Percentiles rank a stretch among this genome's conserved stretches.
These are phyloP conservation scores for Pichia thaimueangensis DNA, from an alignment of 805 yeast genomes.

Conservation along the genomic window DNA sequence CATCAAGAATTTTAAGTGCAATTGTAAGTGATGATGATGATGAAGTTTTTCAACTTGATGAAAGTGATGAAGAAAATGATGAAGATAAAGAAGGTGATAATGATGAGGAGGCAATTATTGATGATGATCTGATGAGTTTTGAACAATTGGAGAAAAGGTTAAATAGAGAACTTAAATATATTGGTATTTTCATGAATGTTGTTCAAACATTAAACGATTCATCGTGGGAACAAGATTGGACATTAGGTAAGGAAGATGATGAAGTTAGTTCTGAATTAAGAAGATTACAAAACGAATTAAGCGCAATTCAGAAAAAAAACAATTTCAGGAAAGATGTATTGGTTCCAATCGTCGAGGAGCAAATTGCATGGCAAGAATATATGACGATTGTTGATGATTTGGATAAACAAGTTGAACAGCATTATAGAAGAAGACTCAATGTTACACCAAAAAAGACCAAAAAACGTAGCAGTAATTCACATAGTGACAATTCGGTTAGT, in stretches of 20 bases:
- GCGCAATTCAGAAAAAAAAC: conserved; percentile 55
- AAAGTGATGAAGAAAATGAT: neutral
- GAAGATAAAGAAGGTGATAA: conserved; percentile 18
- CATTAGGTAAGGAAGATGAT: conserved; percentile 80
- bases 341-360: conserved; percentile 73
- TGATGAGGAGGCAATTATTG: conserved; percentile 35
- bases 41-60: conserved; percentile 3
- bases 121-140: conserved; percentile 49
- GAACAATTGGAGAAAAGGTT: conserved; percentile 79
- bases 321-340: conserved; percentile 58
- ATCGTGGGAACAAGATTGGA: conserved; percentile 58
- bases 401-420: conserved; percentile 95
- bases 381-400: conserved; percentile 83
- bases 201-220: conserved; percentile 33
- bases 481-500: conserved; percentile 11
- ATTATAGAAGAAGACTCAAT: conserved; percentile 75
- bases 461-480: conserved; percentile 40
- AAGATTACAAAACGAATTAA: conserved; percentile 59
- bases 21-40: conserved; percentile 45
- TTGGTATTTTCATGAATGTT: conserved; percentile 79
- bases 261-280: conserved; percentile 85
- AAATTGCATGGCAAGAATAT: conserved; percentile 92
- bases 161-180: conserved; percentile 79
- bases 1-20: conserved; percentile 79
- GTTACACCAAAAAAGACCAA: conserved; percentile 59